Evolutionary conservation across 2,329 filamentous ascomycete genomes (phyloP).

Genomic region (Sporothrix phasma): DNA sequence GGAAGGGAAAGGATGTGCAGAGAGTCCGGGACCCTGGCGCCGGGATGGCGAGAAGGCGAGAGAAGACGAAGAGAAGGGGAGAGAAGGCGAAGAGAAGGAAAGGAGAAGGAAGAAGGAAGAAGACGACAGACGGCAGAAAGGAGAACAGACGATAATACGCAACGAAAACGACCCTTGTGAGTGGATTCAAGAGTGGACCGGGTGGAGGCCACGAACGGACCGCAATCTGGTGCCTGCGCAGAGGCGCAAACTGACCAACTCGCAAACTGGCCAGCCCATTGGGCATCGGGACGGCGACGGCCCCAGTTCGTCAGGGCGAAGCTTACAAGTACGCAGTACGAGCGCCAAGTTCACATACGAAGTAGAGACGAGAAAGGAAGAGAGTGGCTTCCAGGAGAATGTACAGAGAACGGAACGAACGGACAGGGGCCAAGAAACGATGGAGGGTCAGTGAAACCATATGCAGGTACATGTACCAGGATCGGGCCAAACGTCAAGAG

Average conservation of each 20-base stretch:
- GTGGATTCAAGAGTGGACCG: too few species aligned
- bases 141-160: not conserved
- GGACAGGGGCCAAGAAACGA: not conserved
- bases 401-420: not conserved
- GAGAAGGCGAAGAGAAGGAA: not conserved
- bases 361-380: not conserved
- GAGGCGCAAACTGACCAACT: too few species aligned
- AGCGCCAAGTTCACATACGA: not conserved
- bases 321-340: too few species aligned
- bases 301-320: not conserved
- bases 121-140: not conserved
- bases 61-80: not conserved
- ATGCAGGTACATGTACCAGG: slow-evolving; percentile 7
- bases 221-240: not conserved
- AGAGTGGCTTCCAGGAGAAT: too few species aligned
- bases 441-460: slow-evolving; percentile 5
- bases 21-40: not conserved
- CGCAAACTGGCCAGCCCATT: not conserved
- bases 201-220: slow-evolving; percentile 9
- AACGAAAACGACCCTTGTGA: too few species aligned
- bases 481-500: not conserved
- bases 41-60: not conserved
- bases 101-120: not conserved
- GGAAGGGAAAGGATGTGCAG: slow-evolving; percentile 6
- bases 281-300: not conserved